Base-by-base conservation (phyloP, 495 filamentous ascomycete genomes). In the Neurospora tetraspora region DNA sequence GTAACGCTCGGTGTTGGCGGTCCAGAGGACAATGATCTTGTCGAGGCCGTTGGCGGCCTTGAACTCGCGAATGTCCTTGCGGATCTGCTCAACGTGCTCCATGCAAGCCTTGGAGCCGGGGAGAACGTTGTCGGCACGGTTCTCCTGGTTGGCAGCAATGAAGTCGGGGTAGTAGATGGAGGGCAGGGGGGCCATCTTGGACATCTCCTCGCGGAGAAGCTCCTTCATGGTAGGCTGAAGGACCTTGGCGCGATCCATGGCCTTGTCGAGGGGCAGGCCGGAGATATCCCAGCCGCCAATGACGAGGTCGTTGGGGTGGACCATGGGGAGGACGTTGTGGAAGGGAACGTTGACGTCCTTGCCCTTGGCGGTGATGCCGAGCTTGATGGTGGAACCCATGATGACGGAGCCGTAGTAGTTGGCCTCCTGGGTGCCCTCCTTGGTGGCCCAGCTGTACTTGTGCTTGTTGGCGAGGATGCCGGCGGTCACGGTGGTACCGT, bases 81-180 rank as follows among this genome's bases (percentile, higher is more conserved):
- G 94, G 80, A 99, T 91, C 78, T 93, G 90, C 85, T 98, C 94
- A 23, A 98, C 93, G 81, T 99, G 96, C 45, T 88, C 94, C 83
- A 83, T 88, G 80, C 81, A 91, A 73, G 93, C 94, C 86, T 97
- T 96, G 81, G 87, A 86, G 42, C 96, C 96, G 72, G 91, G 83
- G 61, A 98, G 82, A 72, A 96, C 75, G 78, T 99, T 98, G 85
- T 99, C 93, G 73, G 96, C 96, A 80, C 96, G 93, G 77, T 94
- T 94, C 82, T 94, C 95, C 86, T 99, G 96, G 86, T 99, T 99
- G 82, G 96, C 92, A 73, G 96, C 96, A 79, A 99, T 99, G 86
- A 98, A 99, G 83, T 99, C 96, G 5, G 96, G 96, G 80, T 99
- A 99, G 89, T 98, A 99, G 84, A 98, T 92, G 83, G 91, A 94